Evolutionary conservation across 139 green algal genomes (phyloP), one percentile per base, ranked within the genome.

Genomic region (Auxenochlorella protothecoides): DNA sequence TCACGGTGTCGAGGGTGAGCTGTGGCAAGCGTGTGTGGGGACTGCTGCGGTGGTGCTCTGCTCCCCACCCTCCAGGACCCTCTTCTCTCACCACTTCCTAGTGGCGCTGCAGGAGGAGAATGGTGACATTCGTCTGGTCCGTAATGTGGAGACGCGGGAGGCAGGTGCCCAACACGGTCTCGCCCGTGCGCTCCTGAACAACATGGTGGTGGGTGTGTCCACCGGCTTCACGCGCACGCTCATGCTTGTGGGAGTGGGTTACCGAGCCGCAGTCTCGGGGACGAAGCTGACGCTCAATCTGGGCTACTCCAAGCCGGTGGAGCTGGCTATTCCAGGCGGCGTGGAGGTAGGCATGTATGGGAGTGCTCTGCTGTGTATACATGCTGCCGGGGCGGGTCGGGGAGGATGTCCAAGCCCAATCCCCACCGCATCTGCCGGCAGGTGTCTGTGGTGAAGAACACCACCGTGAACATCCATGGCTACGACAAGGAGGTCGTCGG

Each of bases 181-280:
- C 7, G 72, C 67, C 53, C 85, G 90, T 76, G 85, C 88, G 0
- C 81, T 99, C 59, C 80, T 87, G 3, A 85, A 79, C 80, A 98
- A 98, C 90, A 96, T 98, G 90, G 85, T 98, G 11, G 64, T 84
- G 11, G 95, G 95, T 55, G 88, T 96, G 13, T 86, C 84, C 5
- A 78, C 83, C 14, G 95, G 95, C 54, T 99, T 93, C 77, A 85
- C 81, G 60, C 93, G 92, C 81, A 82, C 78, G 64, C 81, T 97
- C 68, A 78, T 80, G 27, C 14, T 76, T 63, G 53, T 72, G 27
- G 27, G 44, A 56, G 96, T 97, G 27, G 95, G 95, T 55, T 99
- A 97, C 88, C 84, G 92, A 75, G 94, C 90, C 0, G 70, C 84
- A 8, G 84, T 94, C 4, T 61, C 80, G 3, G 87, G 84, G 65